Percentiles rank a stretch among this genome's conserved stretches.
phyloP scores from a whole-genome alignment of 2,329 filamentous ascomycete genomes.

The Ceratocystis ficicola region DNA sequence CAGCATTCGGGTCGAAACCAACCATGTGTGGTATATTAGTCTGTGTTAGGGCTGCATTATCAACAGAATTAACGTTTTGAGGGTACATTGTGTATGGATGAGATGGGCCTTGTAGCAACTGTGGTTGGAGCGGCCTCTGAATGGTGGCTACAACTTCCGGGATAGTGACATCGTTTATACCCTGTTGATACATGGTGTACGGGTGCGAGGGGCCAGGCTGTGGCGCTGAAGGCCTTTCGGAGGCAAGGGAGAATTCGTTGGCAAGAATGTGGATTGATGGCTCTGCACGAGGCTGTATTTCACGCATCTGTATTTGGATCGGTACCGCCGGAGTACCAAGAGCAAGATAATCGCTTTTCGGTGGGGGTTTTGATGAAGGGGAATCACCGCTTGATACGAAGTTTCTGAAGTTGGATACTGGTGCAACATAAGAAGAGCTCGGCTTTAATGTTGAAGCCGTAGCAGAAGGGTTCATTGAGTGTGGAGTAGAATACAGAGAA shows the following conservation, averaged over 20 bases:
- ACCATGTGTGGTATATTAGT: slow-evolving; percentile 52
- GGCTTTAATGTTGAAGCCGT: background rate
- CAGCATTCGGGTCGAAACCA: slow-evolving; percentile 54
- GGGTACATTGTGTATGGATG: slow-evolving; percentile 79
- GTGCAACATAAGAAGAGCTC: background rate
- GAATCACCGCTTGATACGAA: slow-evolving; percentile 1
- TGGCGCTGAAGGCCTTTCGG: slow-evolving; percentile 14
- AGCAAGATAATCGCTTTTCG: slow-evolving; percentile 19
- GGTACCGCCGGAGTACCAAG: background rate
- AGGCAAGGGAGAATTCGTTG: slow-evolving; percentile 17
- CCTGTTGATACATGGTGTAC: slow-evolving; percentile 22
- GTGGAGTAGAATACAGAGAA: background rate
- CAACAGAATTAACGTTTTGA: slow-evolving; percentile 65
- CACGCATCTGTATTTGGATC: background rate
- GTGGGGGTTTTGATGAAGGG: slow-evolving; percentile 15
- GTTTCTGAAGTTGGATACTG: background rate
- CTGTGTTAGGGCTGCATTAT: slow-evolving; percentile 35
- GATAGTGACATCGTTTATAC: slow-evolving; percentile 15
- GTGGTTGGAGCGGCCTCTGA: slow-evolving; percentile 7
- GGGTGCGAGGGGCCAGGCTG: slow-evolving; percentile 21
- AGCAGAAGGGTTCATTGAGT: background rate
- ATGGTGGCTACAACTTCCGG: background rate
- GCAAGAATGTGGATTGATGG: slow-evolving; percentile 11
- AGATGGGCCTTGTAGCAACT: slow-evolving; percentile 46
- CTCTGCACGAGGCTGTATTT: background rate